Evolutionary conservation across 2,329 filamentous ascomycete genomes (phyloP).

Genomic region (Phialemonium atrogriseum): DNA sequence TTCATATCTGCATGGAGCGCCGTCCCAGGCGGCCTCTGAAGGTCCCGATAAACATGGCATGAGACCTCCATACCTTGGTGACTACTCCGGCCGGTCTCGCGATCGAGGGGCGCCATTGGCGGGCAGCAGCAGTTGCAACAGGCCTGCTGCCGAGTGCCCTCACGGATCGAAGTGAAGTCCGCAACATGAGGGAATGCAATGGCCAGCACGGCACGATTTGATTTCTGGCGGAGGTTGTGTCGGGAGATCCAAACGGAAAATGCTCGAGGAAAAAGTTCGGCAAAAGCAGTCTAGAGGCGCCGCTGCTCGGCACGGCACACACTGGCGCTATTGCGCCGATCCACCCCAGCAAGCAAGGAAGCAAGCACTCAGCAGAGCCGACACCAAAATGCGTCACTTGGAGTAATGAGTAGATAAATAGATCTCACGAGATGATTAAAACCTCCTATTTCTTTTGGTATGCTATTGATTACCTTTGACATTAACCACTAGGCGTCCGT

Average conservation of each 20-base stretch:
- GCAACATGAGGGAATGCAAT: slow-evolving; percentile 56
- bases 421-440: too few relatives aligned
- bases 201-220: slow-evolving; percentile 27
- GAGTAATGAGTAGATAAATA: too few relatives aligned
- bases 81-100: slow-evolving; percentile 27
- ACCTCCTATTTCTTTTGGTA: too few relatives aligned
- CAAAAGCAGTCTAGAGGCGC: too few relatives aligned
- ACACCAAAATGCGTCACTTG: too few relatives aligned
- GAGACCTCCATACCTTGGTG: slow-evolving; percentile 28
- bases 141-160: slow-evolving; percentile 50
- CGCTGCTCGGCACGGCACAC: too few relatives aligned
- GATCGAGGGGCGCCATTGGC: slow-evolving; percentile 48
- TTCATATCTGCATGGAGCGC: slow-evolving; percentile 8
- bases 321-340: too few relatives aligned
- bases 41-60: too few relatives aligned
- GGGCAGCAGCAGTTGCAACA: slow-evolving; percentile 41
- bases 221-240: slow-evolving; percentile 17
- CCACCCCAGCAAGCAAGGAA: too few relatives aligned
- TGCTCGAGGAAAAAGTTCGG: slow-evolving; percentile 21
- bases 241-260: slow-evolving; percentile 16
- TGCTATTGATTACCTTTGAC: too few relatives aligned
- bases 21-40: slow-evolving; percentile 3
- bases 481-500: too few relatives aligned
- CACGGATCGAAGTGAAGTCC: slow-evolving; percentile 58
- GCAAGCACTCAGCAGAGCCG: too few relatives aligned